Conservation (phyloP, 495 filamentous ascomycete species). For the Talaromyces stipitatus region DNA sequence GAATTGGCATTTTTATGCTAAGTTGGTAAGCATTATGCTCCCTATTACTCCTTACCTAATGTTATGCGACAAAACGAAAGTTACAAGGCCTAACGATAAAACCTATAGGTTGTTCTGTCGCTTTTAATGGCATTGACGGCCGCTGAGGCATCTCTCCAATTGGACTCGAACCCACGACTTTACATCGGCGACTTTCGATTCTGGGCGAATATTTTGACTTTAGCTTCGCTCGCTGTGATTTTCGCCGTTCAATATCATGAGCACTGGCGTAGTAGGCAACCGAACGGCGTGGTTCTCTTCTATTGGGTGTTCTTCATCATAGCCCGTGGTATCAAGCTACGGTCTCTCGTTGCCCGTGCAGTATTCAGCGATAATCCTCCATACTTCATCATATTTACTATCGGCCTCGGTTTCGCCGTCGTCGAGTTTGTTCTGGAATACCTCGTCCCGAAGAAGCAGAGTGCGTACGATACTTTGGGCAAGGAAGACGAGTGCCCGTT, state of each 20-base stretch:
- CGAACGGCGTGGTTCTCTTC: constrained; percentile 89
- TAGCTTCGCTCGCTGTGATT: constrained; percentile 73
- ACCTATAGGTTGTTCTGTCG: constrained; percentile 56
- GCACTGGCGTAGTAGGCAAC: constrained; percentile 77
- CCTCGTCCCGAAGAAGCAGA: constrained; percentile 80
- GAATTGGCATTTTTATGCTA: constrained; percentile 94
- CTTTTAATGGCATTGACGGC: constrained; percentile 59
- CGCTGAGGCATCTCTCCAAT: constrained; percentile 71
- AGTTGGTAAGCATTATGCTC: constrained; percentile 67
- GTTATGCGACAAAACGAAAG: not conserved
- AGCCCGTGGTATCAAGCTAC: constrained; percentile 74
- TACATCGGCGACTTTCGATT: constrained; percentile 84
- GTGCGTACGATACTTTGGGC: constrained; percentile 74
- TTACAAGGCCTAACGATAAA: constrained; percentile 4
- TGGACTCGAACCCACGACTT: constrained; percentile 56
- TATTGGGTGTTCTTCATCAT: constrained; percentile 93
- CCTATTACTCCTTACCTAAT: not conserved
- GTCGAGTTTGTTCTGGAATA: constrained; percentile 82
- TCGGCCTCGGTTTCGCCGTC: constrained; percentile 63
- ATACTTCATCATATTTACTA: constrained; percentile 74
- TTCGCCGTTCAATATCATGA: constrained; percentile 88
- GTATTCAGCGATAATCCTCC: constrained; percentile 54
- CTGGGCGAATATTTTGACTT: constrained; percentile 72
- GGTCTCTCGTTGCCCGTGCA: constrained; percentile 74
- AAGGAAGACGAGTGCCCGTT: constrained; percentile 89